phyloP scores from a whole-genome alignment of 495 filamentous ascomycete species.

The Penicilliopsis zonata region DNA sequence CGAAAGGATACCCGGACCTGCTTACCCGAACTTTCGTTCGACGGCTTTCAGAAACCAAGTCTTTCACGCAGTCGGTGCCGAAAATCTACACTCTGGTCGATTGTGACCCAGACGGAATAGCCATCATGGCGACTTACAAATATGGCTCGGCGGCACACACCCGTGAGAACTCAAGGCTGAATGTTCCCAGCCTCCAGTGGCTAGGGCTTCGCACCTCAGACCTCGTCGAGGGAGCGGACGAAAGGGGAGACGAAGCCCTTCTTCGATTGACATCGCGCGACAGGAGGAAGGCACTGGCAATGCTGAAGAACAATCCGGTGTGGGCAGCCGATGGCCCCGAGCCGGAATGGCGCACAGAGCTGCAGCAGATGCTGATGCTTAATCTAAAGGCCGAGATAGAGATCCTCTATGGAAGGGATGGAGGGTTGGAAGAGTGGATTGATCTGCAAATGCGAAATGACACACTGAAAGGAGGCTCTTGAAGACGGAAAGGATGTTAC shows the following conservation, averaged over 20 bases:
- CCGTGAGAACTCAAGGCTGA: constrained; percentile 53
- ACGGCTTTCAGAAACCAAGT: constrained; percentile 15
- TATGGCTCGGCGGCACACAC: constrained; percentile 63
- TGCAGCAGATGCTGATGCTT: constrained; percentile 81
- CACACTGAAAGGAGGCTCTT: not conserved
- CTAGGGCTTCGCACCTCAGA: constrained; percentile 60
- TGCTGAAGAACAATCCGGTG: constrained; percentile 46
- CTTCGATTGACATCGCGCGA: constrained; percentile 51
- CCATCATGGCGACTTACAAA: constrained; percentile 79
- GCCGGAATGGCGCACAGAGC: constrained; percentile 44
- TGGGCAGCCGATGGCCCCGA: constrained; percentile 37
- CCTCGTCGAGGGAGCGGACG: constrained; percentile 21
- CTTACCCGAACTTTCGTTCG: constrained; percentile 57
- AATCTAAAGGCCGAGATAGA: constrained; percentile 88
- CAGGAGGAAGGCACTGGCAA: constrained; percentile 49
- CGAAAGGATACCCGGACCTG: constrained; percentile 88
- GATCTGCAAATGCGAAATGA: constrained; percentile 24
- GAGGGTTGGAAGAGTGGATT: constrained; percentile 54
- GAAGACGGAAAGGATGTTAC: not conserved
- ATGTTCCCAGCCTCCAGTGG: constrained; percentile 51
- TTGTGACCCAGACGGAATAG: constrained; percentile 77
- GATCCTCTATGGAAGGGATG: constrained; percentile 50
- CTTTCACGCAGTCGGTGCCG: constrained; percentile 16
- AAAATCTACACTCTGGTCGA: constrained; percentile 64
- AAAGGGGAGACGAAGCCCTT: constrained; percentile 22